Base-by-base conservation (phyloP, 1,284 basidiomycete species). In the Cutaneotrichosporon sp. region DNA sequence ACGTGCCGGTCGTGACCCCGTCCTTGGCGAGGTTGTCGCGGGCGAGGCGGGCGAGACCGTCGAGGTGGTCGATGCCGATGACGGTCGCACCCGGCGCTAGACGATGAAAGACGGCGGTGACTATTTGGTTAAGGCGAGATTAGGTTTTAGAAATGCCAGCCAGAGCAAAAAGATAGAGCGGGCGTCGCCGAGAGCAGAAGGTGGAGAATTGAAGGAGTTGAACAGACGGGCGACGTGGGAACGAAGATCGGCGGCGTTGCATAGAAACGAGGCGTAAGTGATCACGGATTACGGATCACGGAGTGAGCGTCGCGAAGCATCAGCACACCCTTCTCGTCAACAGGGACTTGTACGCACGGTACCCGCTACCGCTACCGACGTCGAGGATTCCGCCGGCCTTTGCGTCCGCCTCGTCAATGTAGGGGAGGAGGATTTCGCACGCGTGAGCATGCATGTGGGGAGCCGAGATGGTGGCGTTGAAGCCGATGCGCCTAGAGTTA, bases 21-120 rank as follows among this genome's bases (percentile, higher is more conserved):
- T 94, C 91, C 11, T 82, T 83, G 46, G 78, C 79, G 13, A 97
- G 80, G 73, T 97, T 97, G 21, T 77, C 68, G 8, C 84, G 78
- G 0, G 90, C 90, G 83, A 87, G 86, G 5, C 89, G 85, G 2
- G 88, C 87, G 11, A 97, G 84, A 69, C 88, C 87, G 0, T 85
- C 83, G 68, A 99, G 88, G 77, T 99, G 96, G 61, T 99, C 96
- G 68, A 99, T 91, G 2, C 93, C 95, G 14, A 97, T 83, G 4
- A 97, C 89, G 66, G 83, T 88, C 8, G 89, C 90, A 47, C 76
- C 76, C 9, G 77, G 74, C 4, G 78, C 76, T 16, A 92, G 85
- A 65, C 89, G 87, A 73, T 91, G 86, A 40, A 97, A 82, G 5
- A 95, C 88, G 0, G 89, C 90, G 26, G 76, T 76, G 10, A 81